These are phyloP conservation scores for Aspergillus sp. DNA, from an alignment of 2,329 filamentous ascomycete genomes.

Conservation along the genomic window DNA sequence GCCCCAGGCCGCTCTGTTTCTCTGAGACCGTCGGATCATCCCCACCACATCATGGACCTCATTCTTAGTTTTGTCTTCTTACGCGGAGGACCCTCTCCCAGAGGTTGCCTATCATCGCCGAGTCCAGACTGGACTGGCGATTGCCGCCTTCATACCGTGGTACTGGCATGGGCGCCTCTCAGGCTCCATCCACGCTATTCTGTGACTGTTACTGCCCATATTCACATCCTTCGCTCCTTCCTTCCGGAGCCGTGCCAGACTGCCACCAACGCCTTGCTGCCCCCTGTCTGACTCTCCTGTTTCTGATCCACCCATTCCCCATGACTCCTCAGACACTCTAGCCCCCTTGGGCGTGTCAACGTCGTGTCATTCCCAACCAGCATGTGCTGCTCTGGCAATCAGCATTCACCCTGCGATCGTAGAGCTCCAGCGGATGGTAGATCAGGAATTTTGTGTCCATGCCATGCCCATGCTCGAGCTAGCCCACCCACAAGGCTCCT, in stretches of 20 bases:
- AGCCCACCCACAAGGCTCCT: not conserved
- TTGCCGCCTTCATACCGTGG: slow-evolving; percentile 13
- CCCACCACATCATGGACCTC: slow-evolving; percentile 5
- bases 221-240: slow-evolving; percentile 16
- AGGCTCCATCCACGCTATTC: not conserved
- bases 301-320: no score
- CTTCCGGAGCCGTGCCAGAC: slow-evolving; percentile 14
- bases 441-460: slow-evolving; percentile 23
- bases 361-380: slow-evolving; percentile 38
- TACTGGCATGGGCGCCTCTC: slow-evolving; percentile 16
- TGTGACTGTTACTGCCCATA: not conserved
- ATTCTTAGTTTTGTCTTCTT: no score
- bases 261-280: slow-evolving; percentile 13
- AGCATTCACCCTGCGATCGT: slow-evolving; percentile 27
- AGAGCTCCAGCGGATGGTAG: slow-evolving; percentile 37
- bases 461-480: not conserved
- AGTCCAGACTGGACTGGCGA: slow-evolving; percentile 10
- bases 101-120: not conserved
- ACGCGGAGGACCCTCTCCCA: not conserved
- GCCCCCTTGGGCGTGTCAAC: slow-evolving; percentile 37
- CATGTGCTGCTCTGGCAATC: slow-evolving; percentile 21
- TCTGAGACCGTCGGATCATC: slow-evolving; percentile 16
- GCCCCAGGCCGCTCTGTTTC: no score
- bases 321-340: slow-evolving; percentile 11
- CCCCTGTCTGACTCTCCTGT: slow-evolving; percentile 4